Evolutionary conservation across 768 basidiomycete species (phyloP), one percentile per base, ranked within the genome.

Genomic region (Tulasnella sp.): DNA sequence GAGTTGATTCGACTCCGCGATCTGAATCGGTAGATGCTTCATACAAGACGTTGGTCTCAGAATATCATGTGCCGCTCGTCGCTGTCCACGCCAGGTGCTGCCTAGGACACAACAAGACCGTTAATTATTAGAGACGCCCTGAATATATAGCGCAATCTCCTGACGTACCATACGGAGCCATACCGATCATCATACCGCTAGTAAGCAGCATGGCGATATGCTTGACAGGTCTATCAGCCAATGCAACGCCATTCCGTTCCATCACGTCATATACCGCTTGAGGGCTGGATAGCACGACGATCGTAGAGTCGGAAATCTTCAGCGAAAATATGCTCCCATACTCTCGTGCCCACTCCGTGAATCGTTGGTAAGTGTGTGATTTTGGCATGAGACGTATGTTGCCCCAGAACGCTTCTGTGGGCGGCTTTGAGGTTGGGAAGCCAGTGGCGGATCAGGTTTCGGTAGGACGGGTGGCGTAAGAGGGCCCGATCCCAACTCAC

Each of bases 291-390:
- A 70, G 51, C 12, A 70, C 65, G 19, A 70, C 56, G 5, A 48
- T 62, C 3, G 66, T 67, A 1, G 59, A 60, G 41, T 63, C 44
- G 5, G 62, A 66, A 3, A 70, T 19, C 53, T 66, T 69, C 24
- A 68, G 59, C 11, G 66, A 68, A 44, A 68, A 63, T n/a, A 55
- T 55, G 38, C 43, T 42, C 43, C 34, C 34, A 38, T 69, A 69
- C 30, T 53, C 15, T 12, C 62, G 51, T 0, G 69, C 65, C 69
- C 68, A 69, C 60, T 67, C 66, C 3, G 68, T 64, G 24, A 70
- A 65, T 52, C 59, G 60, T 38, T 65, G 46, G 42, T 68, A 66
- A 17, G 64, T 38, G 34, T 38, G 34, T 38, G 34, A 38, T 15
- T 38, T 38, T 38, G 34, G 34, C 34, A 38, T 38, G 7, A 15